Evolutionary conservation across 1,139 yeast genomes (phyloP), one percentile per base, ranked within the genome.

Genomic region (Saccharomyces hybrid): DNA sequence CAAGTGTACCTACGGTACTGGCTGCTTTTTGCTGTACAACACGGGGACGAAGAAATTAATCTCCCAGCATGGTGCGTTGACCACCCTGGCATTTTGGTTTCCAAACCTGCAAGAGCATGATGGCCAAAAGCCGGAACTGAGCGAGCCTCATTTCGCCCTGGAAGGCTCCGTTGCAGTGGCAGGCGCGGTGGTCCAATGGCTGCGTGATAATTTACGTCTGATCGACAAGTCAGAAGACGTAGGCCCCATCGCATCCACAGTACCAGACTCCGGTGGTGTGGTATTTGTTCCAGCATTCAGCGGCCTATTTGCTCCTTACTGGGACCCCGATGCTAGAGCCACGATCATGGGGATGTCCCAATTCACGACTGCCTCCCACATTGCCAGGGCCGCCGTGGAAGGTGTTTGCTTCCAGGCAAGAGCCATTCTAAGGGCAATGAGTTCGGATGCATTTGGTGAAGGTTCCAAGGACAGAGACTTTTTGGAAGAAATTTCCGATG

Each of bases 81-180:
- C 97, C 47, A 91, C 97, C 1, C 79, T 90, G 55, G 96, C 95
- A 1, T 91, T 79, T 75, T 88, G 96, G 87, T 86, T 90, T 73
- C 95, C 95, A 46, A 78, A 78, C 53, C 72, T 85, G 56, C 70
- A 73, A 27, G 72, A 73, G 56, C 70, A 73, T 26, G 72, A 73
- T 48, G 78, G 79, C 2, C 75, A 75, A 34, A 38, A 38, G 11
- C 42, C 42, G 11, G 78, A 74, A 51, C 76, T 80, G 52, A 58
- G 63, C 38, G 73, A 78, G 60, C 96, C 97, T 3, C 89, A 86
- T 64, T 91, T 82, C 72, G 97, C 97, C 7, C 75, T 91, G 55
- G 98, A 91, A 74, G 98, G 97, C 57, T 89, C 97, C 25, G 88
- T 91, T 66, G 96, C 97, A 1, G 98, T 90, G 54, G 97, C 97